Evolutionary conservation across 768 basidiomycete species (phyloP), one percentile per base, ranked within the genome.

Genomic region (Tylopilus sp.): DNA sequence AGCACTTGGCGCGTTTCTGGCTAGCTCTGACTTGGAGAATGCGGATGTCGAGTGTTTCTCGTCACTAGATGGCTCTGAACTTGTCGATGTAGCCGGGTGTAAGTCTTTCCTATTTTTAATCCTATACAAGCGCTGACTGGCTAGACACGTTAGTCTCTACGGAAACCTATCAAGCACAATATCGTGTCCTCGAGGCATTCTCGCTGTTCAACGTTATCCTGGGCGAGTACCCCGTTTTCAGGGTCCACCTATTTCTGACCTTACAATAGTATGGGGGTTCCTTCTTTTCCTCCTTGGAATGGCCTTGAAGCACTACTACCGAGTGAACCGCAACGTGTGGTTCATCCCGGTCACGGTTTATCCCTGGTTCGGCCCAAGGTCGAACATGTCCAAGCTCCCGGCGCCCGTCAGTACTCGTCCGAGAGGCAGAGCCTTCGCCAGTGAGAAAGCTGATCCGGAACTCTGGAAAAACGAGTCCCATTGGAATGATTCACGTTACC

Each of bases 131-230:
- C 40, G 61, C 52, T 33, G 40, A 60, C 36, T 22, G 45, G 50
- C 4, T 11, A 37, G 10, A 34, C 28, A 10, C 19, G 17, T 61
- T 16, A 92, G 90, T 91, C 72, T 84, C 87, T 51, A 91, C 89
- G 22, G 86, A 89, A 61, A 87, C 87, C 55, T 92, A 86, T 67
- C 90, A 90, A 59, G 89, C 89, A n/a, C 90, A 91, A 75, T 92
- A 91, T 67, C 83, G 85, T 26, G 89, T 91, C 19, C 75, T 92
- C 54, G 87, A 84, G 68, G 81, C 85, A 17, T 92, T 92, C 70
- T 82, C 90, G 7, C 71, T 92, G 50, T 82, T 92, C 68, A 92
- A 91, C 61, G 82, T 86, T 45, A 76, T 78, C 38, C 77, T 92
- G 5, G 72, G 89, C 86, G 69, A 53, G 85, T 74, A 7, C 22